Percentiles rank a stretch among this genome's conserved stretches.
phyloP scores from a whole-genome alignment of 208 protist species.

The Leishmania amazonensis region DNA sequence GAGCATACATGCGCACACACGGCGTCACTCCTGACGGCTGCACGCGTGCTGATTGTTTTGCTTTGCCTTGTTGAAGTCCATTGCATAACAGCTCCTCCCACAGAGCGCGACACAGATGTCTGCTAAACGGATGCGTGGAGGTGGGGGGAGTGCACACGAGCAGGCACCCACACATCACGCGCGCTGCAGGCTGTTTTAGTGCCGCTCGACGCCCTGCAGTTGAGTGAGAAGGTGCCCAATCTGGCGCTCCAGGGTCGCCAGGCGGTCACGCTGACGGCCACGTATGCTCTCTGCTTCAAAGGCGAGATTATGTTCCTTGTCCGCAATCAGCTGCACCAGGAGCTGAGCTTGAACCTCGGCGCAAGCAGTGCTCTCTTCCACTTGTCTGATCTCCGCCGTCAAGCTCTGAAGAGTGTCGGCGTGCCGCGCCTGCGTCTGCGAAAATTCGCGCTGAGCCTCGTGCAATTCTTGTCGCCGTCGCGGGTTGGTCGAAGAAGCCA shows the following conservation, averaged over 20 bases:
- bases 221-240: neutral
- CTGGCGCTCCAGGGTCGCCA: conserved; percentile 1
- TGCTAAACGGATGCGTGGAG: neutral
- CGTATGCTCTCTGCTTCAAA: neutral
- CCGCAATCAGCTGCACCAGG: conserved; percentile 4
- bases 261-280: neutral
- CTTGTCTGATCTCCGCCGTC: neutral
- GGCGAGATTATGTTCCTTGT: neutral
- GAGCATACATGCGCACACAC: neutral
- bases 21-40: neutral
- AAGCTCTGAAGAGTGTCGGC: neutral
- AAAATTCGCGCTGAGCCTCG: neutral
- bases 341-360: neutral
- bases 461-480: conserved; percentile 9
- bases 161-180: neutral
- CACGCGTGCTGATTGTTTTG: no score
- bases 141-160: neutral
- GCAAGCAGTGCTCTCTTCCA: neutral
- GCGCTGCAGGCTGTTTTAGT: neutral
- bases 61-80: neutral
- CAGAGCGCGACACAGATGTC: neutral
- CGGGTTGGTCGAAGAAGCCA: neutral
- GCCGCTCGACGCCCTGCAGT: neutral
- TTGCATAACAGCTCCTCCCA: neutral
- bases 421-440: neutral